A percentile compares a stretch with the other conserved stretches of the same genome.
Conservation (phyloP, 73 alveolate species). For the Diophrys sp. region DNA sequence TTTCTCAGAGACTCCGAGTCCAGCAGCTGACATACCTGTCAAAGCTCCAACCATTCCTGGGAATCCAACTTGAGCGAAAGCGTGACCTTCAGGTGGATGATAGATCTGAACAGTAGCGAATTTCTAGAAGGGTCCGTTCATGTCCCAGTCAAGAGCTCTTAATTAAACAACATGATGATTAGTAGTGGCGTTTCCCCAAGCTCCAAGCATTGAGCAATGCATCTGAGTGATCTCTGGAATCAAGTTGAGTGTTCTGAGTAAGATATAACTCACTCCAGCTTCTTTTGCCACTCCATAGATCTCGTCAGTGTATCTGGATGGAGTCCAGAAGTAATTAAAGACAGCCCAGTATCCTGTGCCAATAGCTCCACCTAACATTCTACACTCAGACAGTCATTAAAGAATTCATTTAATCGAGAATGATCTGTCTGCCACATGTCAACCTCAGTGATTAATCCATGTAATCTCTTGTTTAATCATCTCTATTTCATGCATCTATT, state of each 20-base stretch:
- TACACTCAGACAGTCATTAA: no score
- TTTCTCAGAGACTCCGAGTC: background rate
- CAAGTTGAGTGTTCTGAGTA: background rate
- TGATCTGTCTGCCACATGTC: no score
- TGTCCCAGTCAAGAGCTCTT: background rate
- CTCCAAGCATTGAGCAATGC: background rate
- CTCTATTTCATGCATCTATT: no score
- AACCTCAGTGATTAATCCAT: no score
- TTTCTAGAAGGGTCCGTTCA: background rate
- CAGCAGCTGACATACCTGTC: background rate
- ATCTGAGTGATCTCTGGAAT: background rate
- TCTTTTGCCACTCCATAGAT: background rate
- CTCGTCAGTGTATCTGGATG: background rate
- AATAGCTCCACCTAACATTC: no score
- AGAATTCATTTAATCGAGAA: no score
- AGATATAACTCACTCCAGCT: background rate
- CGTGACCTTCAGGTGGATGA: background rate
- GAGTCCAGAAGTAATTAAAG: no score
- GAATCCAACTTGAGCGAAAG: slow-evolving; percentile 1
- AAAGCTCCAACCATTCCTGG: background rate
- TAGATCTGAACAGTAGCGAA: background rate
- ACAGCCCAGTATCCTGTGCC: no score
- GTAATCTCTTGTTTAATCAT: no score
- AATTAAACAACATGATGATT: background rate
- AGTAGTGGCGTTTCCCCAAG: slow-evolving; percentile 1